Evolutionary conservation across 495 filamentous ascomycete genomes (phyloP).

Genomic region (Xylaria sp.): DNA sequence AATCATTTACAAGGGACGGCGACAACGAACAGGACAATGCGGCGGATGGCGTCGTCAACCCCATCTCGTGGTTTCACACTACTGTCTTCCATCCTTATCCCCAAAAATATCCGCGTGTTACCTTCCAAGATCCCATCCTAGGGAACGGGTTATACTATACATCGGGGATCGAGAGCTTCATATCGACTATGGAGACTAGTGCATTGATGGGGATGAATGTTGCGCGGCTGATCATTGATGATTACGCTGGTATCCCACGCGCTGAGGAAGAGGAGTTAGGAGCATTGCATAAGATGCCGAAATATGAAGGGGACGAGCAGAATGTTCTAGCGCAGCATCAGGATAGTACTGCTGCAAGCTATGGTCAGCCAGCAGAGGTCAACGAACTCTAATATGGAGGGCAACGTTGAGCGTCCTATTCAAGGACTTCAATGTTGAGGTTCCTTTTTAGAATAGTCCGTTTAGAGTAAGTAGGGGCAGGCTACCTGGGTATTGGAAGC

Average conservation of each 20-base stretch:
- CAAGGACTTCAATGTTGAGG: background rate
- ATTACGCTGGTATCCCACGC: slow-evolving; percentile 39
- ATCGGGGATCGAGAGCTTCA: slow-evolving; percentile 91
- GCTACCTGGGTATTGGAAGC: too few species aligned
- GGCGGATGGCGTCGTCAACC: slow-evolving; percentile 36
- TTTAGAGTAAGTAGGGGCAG: too few species aligned
- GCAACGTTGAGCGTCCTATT: background rate
- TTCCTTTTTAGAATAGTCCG: background rate
- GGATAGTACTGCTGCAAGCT: slow-evolving; percentile 2
- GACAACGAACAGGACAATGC: slow-evolving; percentile 15
- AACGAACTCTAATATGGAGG: slow-evolving; percentile 31
- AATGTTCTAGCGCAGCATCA: slow-evolving; percentile 29
- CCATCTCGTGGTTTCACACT: slow-evolving; percentile 79
- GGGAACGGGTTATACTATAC: slow-evolving; percentile 83
- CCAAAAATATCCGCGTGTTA: slow-evolving; percentile 78
- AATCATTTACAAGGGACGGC: slow-evolving; percentile 38
- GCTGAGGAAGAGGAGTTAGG: slow-evolving; percentile 8
- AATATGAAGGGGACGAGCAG: slow-evolving; percentile 22
- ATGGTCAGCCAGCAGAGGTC: background rate
- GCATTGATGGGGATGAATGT: slow-evolving; percentile 96
- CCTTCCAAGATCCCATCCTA: slow-evolving; percentile 82
- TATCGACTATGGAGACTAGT: slow-evolving; percentile 98
- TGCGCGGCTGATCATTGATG: slow-evolving; percentile 76
- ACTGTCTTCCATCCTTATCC: slow-evolving; percentile 84
- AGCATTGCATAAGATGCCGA: background rate